Base-by-base conservation (phyloP, 768 basidiomycete species). In the Lactifluus subvellereus region DNA sequence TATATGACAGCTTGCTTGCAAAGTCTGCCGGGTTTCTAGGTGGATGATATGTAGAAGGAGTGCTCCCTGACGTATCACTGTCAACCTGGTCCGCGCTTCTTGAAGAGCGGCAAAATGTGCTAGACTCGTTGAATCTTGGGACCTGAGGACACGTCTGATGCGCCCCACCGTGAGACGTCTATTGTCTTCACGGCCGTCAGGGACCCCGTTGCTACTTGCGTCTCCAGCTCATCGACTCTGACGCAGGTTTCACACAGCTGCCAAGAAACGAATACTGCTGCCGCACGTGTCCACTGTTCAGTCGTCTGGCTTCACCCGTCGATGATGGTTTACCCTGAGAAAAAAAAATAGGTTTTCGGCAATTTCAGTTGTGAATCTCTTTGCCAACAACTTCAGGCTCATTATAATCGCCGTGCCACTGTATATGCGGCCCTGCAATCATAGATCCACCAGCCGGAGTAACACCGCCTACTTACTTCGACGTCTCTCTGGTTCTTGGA, bases 191-290 rank as follows among this genome's bases (percentile, higher is more conserved):
- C 56, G 27, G 20, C 52, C 43, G 62, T 59, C 62, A 63, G 38
- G 61, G 57, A 8, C 57, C n/a, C 56, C 52, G 62, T 59, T 54
- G 57, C 62, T 48, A 59, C 32, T 59, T 10, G 38, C 4, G 50
- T 59, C 47, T 49, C 57, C 43, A 33, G 20, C 30, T 37, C 48
- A 20, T 56, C 22, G 8, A 53, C 16, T 47, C 35, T 4, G 40
- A 35, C 16, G 20, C 55, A 43, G 5, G 32, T 50, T 50, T 56
- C 32, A 50, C 48, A 61, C 9, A 47, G 54, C 42, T 47, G 18
- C 37, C 45, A 37, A 18, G 35, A 48, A 60, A 38, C 27, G 20
- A 33, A 37, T 16, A 22, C 14, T 22, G 10, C 9, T 27, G 14
- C 9, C 13, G 32, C 13, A 6, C 42, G 49, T 40, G 49, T 51